Evolutionary conservation across 768 basidiomycete genomes (phyloP).

Genomic region (Multifurca ochricompacta): DNA sequence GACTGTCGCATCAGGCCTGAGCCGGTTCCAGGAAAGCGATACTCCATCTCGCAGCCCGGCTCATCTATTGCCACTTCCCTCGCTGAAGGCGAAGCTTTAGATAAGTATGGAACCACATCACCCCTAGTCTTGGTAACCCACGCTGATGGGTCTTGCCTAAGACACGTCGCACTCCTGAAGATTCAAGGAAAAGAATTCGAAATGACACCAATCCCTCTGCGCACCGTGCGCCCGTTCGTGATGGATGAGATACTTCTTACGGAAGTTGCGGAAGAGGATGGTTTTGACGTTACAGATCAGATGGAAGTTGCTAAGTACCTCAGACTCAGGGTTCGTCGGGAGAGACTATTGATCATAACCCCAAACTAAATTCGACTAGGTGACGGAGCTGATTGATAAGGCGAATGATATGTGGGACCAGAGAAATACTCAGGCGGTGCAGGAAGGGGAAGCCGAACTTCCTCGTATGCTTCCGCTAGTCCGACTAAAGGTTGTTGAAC

Average conservation of each 20-base stretch:
- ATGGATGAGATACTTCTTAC: slow-evolving; percentile 70
- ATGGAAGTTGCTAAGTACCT: slow-evolving; percentile 79
- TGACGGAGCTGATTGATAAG: slow-evolving; percentile 68
- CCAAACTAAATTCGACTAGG: slow-evolving; percentile 34
- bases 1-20: slow-evolving; percentile 92
- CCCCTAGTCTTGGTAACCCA: background rate
- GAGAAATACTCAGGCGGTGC: slow-evolving; percentile 52
- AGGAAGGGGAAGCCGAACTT: slow-evolving; percentile 53
- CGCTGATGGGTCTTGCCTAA: slow-evolving; percentile 27
- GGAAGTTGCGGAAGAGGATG: slow-evolving; percentile 73
- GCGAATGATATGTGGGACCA: slow-evolving; percentile 77
- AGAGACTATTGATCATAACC: background rate
- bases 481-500: slow-evolving; percentile 59
- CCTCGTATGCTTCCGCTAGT: slow-evolving; percentile 79
- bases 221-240: slow-evolving; percentile 92
- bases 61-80: slow-evolving; percentile 92
- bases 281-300: slow-evolving; percentile 70
- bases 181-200: slow-evolving; percentile 86
- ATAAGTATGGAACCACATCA: slow-evolving; percentile 53
- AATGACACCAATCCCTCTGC: slow-evolving; percentile 76
- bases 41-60: slow-evolving; percentile 91
- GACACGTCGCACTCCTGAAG: slow-evolving; percentile 85
- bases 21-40: slow-evolving; percentile 82
- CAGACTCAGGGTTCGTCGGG: slow-evolving; percentile 47
- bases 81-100: slow-evolving; percentile 84